Evolutionary conservation across 352 stramenopile species (phyloP).

Genomic region (Pythium chondricola): DNA sequence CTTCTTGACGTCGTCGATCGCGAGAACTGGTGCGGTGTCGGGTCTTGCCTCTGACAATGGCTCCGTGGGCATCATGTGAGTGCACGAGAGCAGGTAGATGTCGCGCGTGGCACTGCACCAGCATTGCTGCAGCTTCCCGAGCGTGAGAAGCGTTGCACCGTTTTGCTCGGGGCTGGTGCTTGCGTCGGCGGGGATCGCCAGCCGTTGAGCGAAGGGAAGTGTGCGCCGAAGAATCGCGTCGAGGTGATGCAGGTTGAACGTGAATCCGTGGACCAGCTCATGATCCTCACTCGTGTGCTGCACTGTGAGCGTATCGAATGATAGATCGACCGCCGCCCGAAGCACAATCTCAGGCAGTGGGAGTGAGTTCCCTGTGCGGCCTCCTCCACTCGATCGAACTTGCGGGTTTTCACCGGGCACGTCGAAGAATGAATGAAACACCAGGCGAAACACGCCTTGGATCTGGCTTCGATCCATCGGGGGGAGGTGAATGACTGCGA

Average conservation of each 20-base stretch:
- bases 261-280: slow-evolving; percentile 10
- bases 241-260: slow-evolving; percentile 54
- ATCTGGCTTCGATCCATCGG: slow-evolving; percentile 40
- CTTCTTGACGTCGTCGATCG: slow-evolving; percentile 12
- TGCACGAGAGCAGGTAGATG: slow-evolving; percentile 34
- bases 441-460: slow-evolving; percentile 40
- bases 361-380: slow-evolving; percentile 16
- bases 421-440: slow-evolving; percentile 29
- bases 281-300: slow-evolving; percentile 21
- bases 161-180: not conserved
- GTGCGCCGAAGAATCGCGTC: slow-evolving; percentile 30
- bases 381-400: not conserved
- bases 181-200: not conserved
- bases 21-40: not conserved
- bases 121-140: slow-evolving; percentile 55
- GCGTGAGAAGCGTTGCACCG: slow-evolving; percentile 30
- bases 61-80: not conserved
- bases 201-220: slow-evolving; percentile 20
- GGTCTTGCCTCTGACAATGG: not conserved
- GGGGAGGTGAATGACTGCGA: slow-evolving; percentile 36
- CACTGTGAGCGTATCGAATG: slow-evolving; percentile 26
- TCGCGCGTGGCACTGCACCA: slow-evolving; percentile 50
- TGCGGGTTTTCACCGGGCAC: not conserved
- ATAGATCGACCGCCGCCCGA: slow-evolving; percentile 50
- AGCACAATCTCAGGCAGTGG: slow-evolving; percentile 38